Evolutionary conservation across 2,329 filamentous ascomycete genomes (phyloP).

Genomic region (Clarireedia sp.): DNA sequence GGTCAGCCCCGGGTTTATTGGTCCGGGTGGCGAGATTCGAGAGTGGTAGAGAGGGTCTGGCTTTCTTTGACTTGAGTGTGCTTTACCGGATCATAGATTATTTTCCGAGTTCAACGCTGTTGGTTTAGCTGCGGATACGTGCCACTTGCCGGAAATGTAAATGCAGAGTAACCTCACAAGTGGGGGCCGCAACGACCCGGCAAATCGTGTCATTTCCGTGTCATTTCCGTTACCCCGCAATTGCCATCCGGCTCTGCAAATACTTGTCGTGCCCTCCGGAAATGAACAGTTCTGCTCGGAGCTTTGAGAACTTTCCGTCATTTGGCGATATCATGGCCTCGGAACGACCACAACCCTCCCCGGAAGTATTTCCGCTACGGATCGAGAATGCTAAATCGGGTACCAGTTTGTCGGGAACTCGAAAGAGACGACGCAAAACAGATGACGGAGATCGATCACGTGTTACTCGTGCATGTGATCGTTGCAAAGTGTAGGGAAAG

Average conservation of each 20-base stretch:
- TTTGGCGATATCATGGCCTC: too few relatives aligned
- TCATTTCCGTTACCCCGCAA: too few relatives aligned
- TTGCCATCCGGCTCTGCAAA: too few relatives aligned
- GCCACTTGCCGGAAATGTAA: neutral
- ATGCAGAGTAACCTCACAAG: too few relatives aligned
- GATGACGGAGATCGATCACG: constrained; percentile 19
- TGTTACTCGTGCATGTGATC: constrained; percentile 40
- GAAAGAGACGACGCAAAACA: constrained; percentile 15
- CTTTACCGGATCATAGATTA: too few relatives aligned
- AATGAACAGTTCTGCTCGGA: too few relatives aligned
- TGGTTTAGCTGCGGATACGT: neutral
- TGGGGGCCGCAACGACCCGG: too few relatives aligned
- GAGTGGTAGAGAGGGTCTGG: constrained; percentile 48
- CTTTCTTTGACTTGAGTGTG: neutral
- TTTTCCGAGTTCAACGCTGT: neutral
- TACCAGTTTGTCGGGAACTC: neutral
- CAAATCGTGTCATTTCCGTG: too few relatives aligned
- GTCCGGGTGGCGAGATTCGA: constrained; percentile 56
- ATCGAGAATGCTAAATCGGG: neutral
- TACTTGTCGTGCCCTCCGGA: too few relatives aligned
- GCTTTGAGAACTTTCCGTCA: too few relatives aligned
- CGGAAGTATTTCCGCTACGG: neutral
- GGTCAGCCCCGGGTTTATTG: constrained; percentile 58
- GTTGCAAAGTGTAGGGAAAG: constrained; percentile 37
- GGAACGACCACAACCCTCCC: neutral